Evolutionary conservation across 1,139 yeast species (phyloP), one percentile per base, ranked within the genome.

Genomic region (Yamadazyma diospyri): DNA sequence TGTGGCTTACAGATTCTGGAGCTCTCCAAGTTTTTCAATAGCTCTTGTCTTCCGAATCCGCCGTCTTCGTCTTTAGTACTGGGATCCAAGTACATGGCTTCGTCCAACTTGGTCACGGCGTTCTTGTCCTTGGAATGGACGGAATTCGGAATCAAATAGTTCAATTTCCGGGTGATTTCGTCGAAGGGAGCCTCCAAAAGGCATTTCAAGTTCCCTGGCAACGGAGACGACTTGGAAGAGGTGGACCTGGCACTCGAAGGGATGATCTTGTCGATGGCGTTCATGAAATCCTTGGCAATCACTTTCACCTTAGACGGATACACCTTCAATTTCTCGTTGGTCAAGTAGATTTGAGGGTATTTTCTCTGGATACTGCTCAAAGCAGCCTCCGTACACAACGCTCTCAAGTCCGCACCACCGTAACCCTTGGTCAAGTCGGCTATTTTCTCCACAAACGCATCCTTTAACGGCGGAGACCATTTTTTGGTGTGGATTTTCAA

Each of bases 321-420:
- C 18, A 94, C 82, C 31, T 69, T 58, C 30, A 92, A 69, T 52
- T 88, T 92, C 35, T 83, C 85, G 39, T 74, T 71, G 6, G 92
- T 75, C 44, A 73, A 66, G 58, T 92, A 94, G 32, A 94, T 92
- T 55, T 94, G 98, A 1, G 99, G 99, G 50, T 83, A 92, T 33
- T 81, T 76, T 45, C 98, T 67, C 58, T 92, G 97, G 30, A 92
- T 92, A 48, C 95, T 83, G 50, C 81, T 81, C 40, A 94, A 68
- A 0, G 98, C 97, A 10, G 97, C 94, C 55, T 92, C 99, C 0
- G 97, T 89, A 53, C 97, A 89, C 22, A 92, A 65, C 0, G 97
- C 96, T 36, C 97, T 69, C 42, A 94, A 66, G 58, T 92, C 99
- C 3, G 99, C 97, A 62, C 99, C 99, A 24, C 98, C 98, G 51